Evolutionary conservation across 2,329 filamentous ascomycete genomes (phyloP).

Genomic region (Ceratocystis lukuohia): DNA sequence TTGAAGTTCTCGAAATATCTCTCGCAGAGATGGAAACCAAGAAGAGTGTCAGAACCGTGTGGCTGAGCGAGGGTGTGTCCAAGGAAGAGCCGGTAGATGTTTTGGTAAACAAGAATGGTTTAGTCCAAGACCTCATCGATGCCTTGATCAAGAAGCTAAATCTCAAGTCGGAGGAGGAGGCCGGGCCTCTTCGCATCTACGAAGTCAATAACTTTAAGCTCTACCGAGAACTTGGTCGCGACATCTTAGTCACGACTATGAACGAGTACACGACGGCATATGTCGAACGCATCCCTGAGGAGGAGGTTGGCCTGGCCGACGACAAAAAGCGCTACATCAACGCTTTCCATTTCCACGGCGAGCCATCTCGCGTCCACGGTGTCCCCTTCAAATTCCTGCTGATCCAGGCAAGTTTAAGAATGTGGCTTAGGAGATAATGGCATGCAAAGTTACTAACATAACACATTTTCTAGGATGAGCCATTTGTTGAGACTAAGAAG

Average conservation of each 20-base stretch:
- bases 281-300: conserved; percentile 66
- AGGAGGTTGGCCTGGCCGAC: conserved; percentile 42
- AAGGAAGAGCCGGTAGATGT: conserved; percentile 82
- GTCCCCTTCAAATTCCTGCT: conserved; percentile 84
- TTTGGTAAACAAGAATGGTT: conserved; percentile 76
- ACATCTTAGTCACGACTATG: conserved; percentile 63
- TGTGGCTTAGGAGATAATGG: neutral
- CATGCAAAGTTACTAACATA: conserved; percentile 12
- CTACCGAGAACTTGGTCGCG: conserved; percentile 59
- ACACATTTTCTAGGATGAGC: conserved; percentile 49
- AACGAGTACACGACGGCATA: conserved; percentile 76
- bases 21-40: conserved; percentile 86
- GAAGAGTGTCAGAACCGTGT: conserved; percentile 70
- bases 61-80: conserved; percentile 76
- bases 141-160: conserved; percentile 68
- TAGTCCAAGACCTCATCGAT: conserved; percentile 62
- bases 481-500: conserved; percentile 84
- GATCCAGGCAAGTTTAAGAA: conserved; percentile 48
- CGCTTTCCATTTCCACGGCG: conserved; percentile 86
- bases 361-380: conserved; percentile 70
- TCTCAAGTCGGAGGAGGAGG: conserved; percentile 57
- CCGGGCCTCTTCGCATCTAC: conserved; percentile 62
- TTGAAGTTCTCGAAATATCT: conserved; percentile 88
- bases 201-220: conserved; percentile 75
- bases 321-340: conserved; percentile 51